phyloP scores from a whole-genome alignment of 306 rosid genomes.

The Quillaja saponaria region DNA sequence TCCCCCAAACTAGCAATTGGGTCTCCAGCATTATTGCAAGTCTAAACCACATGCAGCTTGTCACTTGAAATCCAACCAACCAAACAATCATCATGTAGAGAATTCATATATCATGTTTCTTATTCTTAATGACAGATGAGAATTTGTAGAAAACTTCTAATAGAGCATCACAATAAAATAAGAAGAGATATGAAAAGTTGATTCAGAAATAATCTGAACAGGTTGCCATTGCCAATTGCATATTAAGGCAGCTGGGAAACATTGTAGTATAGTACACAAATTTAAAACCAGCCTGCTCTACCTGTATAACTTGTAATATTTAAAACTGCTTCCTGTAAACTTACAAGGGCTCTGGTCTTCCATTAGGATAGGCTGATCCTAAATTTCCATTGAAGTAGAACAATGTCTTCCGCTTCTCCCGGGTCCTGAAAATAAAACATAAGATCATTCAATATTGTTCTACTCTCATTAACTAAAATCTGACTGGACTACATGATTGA shows the following conservation, averaged over 20 bases:
- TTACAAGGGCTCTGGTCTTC: conserved; percentile 80
- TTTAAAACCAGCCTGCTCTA: not conserved
- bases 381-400: conserved; percentile 92
- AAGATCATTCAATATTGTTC: conserved; percentile 24
- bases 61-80: conserved; percentile 8
- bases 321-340: conserved; percentile 29
- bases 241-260: conserved; percentile 1
- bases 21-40: conserved; percentile 24
- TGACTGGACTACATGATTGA: conserved; percentile 9
- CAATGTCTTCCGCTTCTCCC: conserved; percentile 65
- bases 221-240: conserved; percentile 4
- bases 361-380: conserved; percentile 67
- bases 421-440: conserved; percentile 56
- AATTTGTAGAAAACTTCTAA: conserved; percentile 14
- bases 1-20: conserved; percentile 4
- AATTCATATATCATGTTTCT: conserved; percentile 26
- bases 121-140: conserved; percentile 23
- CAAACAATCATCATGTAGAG: not conserved
- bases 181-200: not conserved
- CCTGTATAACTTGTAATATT: not conserved
- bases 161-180: not conserved
- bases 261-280: not conserved
- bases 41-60: conserved; percentile 17
- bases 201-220: not conserved
- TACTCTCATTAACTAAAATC: conserved; percentile 10